Percentiles rank a stretch among this genome's conserved stretches.
phyloP scores from a whole-genome alignment of 148 eudicot species.

The Camellia sinensis region DNA sequence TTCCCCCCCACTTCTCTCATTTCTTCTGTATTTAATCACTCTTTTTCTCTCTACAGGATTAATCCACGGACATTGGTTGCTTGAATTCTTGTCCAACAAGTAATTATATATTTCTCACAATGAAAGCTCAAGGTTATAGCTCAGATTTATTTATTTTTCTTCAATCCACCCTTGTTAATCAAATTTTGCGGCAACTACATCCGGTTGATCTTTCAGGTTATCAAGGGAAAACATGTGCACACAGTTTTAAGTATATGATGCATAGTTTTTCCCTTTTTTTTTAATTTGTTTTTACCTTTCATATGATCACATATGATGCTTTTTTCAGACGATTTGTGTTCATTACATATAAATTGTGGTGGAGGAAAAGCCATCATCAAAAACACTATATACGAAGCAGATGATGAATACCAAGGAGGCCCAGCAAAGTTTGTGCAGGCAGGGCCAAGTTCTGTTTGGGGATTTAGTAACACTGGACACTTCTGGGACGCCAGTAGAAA shows the following conservation, averaged over 20 bases:
- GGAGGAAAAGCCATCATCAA: conserved; percentile 36
- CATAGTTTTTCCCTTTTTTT: background rate
- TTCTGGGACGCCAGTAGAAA: too few relatives aligned
- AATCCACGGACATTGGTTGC: conserved; percentile 39
- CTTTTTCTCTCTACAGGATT: conserved; percentile 3
- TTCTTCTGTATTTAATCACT: background rate
- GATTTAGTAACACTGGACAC: conserved; percentile 14
- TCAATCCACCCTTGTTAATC: too few relatives aligned
- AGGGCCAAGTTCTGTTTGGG: conserved; percentile 39
- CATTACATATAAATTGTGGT: conserved; percentile 64
- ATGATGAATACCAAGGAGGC: conserved; percentile 42
- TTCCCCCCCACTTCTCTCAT: background rate
- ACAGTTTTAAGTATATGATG: background rate
- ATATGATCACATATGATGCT: background rate
- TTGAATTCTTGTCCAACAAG: conserved; percentile 35
- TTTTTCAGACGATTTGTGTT: conserved; percentile 36
- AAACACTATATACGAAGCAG: conserved; percentile 33
- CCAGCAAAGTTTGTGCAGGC: conserved; percentile 36
- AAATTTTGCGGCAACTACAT: background rate
- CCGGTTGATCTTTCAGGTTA: too few relatives aligned
- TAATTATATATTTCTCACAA: conserved; percentile 4
- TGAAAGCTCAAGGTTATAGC: background rate
- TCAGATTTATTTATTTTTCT: too few relatives aligned
- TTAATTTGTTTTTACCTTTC: background rate
- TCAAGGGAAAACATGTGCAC: background rate